Conservation (phyloP, 352 stramenopile genomes). For the Blastocystis sp. region DNA sequence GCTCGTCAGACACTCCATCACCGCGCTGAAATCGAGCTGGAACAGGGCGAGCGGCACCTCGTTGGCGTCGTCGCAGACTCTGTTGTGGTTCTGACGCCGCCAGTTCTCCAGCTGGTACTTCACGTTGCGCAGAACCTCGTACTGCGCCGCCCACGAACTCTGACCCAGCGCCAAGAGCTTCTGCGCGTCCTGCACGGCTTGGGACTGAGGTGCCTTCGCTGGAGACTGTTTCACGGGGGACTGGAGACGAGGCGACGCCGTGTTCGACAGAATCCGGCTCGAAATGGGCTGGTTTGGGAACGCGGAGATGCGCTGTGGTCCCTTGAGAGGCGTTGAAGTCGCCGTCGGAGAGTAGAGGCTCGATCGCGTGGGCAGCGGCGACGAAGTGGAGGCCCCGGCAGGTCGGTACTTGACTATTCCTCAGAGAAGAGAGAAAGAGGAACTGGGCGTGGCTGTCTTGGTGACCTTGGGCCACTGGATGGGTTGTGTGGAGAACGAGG, state of each 20-base stretch:
- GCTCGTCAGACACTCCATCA: not conserved
- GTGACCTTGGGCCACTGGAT: constrained; percentile 21
- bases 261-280: not conserved
- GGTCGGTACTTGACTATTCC: not conserved
- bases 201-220: not conserved
- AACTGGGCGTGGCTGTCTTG: not conserved
- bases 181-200: not conserved
- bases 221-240: not conserved
- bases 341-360: not conserved
- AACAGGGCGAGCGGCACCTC: constrained; percentile 7
- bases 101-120: constrained; percentile 28
- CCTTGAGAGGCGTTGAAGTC: constrained; percentile 31
- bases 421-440: not conserved
- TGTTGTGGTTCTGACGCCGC: not conserved
- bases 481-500: not conserved
- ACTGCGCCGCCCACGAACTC: constrained; percentile 18
- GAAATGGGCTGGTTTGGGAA: not conserved
- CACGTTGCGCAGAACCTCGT: constrained; percentile 25
- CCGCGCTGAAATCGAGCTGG: not conserved
- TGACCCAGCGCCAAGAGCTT: not conserved
- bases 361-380: not conserved
- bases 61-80: not conserved
- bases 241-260: not conserved
- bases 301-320: constrained; percentile 17
- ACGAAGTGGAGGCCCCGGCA: not conserved